Evolutionary conservation across 208 protist species (phyloP).

Genomic region (Trichomonas vaginalis): DNA sequence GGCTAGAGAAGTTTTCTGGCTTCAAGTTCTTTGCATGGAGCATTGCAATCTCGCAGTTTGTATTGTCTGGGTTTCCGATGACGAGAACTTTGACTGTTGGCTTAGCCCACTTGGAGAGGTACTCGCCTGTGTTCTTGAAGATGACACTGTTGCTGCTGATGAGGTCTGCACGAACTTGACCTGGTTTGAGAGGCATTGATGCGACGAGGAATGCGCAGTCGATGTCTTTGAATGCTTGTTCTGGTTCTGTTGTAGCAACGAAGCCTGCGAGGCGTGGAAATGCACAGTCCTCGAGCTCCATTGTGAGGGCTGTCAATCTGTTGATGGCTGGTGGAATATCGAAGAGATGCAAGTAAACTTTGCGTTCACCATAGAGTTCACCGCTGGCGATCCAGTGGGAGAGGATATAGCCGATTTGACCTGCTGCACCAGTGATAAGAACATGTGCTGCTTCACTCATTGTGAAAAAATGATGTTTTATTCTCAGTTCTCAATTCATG

Average conservation of each 20-base stretch:
- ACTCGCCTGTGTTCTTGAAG: background rate
- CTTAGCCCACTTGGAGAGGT: background rate
- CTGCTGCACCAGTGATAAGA: slow-evolving; percentile 3
- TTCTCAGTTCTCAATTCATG: background rate
- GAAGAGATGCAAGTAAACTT: background rate
- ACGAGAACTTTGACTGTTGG: background rate
- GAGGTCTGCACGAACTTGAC: background rate
- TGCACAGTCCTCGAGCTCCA: slow-evolving; percentile 72
- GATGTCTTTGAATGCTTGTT: slow-evolving; percentile 57
- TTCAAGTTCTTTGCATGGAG: slow-evolving; percentile 9
- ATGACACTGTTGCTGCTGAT: background rate
- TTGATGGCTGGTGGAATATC: background rate
- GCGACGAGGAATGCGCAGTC: slow-evolving; percentile 32
- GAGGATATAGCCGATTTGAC: background rate
- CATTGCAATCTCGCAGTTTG: background rate
- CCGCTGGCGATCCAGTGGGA: background rate
- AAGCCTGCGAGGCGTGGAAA: slow-evolving; percentile 63
- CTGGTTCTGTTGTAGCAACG: slow-evolving; percentile 49
- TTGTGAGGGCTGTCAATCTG: slow-evolving; percentile 56
- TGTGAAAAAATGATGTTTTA: background rate
- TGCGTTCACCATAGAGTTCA: background rate
- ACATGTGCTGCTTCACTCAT: background rate
- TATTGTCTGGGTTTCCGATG: background rate
- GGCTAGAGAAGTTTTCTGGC: slow-evolving; percentile 65
- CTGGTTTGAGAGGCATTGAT: background rate